Evolutionary conservation across 2,329 filamentous ascomycete genomes (phyloP), one percentile per base, ranked within the genome.

Genomic region (Fusarium annulatum): DNA sequence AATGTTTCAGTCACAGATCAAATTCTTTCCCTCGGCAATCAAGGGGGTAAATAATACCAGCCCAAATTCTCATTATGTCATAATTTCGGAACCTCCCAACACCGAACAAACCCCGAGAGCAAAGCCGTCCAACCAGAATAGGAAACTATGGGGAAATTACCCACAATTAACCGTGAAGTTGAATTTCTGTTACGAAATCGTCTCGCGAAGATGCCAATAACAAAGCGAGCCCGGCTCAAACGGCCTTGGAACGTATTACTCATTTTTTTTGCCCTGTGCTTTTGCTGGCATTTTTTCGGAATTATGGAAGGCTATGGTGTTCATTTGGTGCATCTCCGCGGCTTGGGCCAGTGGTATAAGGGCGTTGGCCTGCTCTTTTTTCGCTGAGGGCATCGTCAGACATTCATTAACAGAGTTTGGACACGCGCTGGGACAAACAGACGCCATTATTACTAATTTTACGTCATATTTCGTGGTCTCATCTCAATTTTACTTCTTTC

Each of bases 161-260:
- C 74, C 76, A 76, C 19, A 67, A 2, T 65, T 77, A 74, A 14
- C 67, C 72, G 71, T 30, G 8, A 26, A 46, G 53, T 28, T 15
- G 65, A 74, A 65, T 77, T 78, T 78, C 52, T 65, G 70, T 77
- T 77, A 77, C 76, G 76, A 77, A 77, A 77, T 77, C 76, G 72
- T 53, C 51, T 56, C 28, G 33, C 21, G 5, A 52, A 16, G 61
- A 77, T 76, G 67, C 76, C 76, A 77, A 77, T 77, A n/a, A 58
- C 43, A 34, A 66, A 66, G 43, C 10, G 42, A 43, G 26, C 26
- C 18, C 49, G 63, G 60, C 26, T 46, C 26, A 65, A n/a, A 57
- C 53, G 59, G 38, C 57, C 42, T 28, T 34, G 41, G 9, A 0
- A 28, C 12, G 23, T 33, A 48, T 38, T 33, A 45, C 34, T 43